These are phyloP conservation scores for Penicillium maclennaniae DNA, from an alignment of 495 filamentous ascomycete species.

Conservation along the genomic window DNA sequence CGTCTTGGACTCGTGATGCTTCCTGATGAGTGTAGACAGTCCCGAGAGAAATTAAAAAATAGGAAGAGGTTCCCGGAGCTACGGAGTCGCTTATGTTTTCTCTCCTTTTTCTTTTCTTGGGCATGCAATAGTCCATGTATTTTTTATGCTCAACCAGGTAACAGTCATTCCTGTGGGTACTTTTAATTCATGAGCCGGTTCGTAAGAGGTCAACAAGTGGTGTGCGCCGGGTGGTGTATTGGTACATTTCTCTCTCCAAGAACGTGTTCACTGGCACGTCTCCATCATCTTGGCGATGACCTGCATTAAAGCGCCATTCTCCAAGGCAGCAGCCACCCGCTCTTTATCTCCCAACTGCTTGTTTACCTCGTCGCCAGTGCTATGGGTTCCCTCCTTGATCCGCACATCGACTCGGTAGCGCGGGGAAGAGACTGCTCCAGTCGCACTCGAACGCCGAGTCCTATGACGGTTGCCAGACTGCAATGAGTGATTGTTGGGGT, in stretches of 20 bases:
- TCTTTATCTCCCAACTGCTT: slow-evolving; percentile 97
- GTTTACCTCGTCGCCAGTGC: slow-evolving; percentile 89
- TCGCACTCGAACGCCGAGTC: slow-evolving; percentile 85
- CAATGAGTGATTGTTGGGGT: slow-evolving; percentile 99
- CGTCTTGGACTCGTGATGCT: slow-evolving; percentile 64
- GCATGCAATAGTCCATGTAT: slow-evolving; percentile 12
- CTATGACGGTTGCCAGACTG: slow-evolving; percentile 93
- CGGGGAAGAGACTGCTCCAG: slow-evolving; percentile 90
- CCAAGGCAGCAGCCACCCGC: slow-evolving; percentile 87
- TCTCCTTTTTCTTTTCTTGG: not conserved
- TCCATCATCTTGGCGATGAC: slow-evolving; percentile 92
- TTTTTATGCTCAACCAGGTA: slow-evolving; percentile 16
- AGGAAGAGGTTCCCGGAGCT: slow-evolving; percentile 6
- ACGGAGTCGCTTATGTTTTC: slow-evolving; percentile 14
- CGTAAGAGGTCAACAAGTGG: not conserved
- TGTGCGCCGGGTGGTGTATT: not conserved
- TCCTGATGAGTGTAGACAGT: not conserved
- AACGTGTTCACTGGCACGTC: slow-evolving; percentile 54
- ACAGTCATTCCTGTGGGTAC: not conserved
- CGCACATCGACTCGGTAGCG: slow-evolving; percentile 88
- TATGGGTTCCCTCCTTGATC: slow-evolving; percentile 95
- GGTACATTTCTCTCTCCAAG: not conserved
- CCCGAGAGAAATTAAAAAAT: not conserved
- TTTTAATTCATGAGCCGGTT: not conserved
- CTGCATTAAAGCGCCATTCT: slow-evolving; percentile 85